Conservation (phyloP, 2,329 filamentous ascomycete species). For the Diaporthe citrichinensis region DNA sequence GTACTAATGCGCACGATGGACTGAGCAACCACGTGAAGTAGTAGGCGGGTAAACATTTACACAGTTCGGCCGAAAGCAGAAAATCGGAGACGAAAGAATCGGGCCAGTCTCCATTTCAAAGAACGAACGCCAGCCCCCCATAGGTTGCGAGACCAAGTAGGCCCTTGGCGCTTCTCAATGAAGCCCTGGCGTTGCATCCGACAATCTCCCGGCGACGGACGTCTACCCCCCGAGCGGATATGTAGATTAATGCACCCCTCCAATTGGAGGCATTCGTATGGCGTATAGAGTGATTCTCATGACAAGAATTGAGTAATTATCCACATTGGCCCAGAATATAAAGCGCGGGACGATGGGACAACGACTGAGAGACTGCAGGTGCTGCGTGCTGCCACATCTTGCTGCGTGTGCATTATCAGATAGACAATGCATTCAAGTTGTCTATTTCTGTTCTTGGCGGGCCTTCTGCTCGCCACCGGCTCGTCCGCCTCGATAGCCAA, state of each 20-base stretch:
- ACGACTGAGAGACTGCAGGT: not conserved
- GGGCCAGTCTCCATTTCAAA: not conserved
- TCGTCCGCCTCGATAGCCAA: constrained; percentile 1
- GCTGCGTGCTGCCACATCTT: not conserved
- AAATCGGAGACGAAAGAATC: not conserved
- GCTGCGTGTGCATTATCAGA: not conserved
- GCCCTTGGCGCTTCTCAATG: not conserved
- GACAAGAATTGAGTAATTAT: not conserved
- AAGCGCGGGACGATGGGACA: not conserved
- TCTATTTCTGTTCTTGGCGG: not conserved
- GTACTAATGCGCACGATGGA: not conserved
- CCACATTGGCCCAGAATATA: not conserved
- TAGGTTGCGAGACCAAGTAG: not conserved
- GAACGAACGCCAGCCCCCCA: not conserved
- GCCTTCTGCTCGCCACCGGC: constrained; percentile 4
- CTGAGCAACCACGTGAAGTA: not conserved
- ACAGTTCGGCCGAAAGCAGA: constrained; percentile 13
- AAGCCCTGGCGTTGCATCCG: not conserved
- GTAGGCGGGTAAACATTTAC: not conserved
- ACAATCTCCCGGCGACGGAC: constrained; percentile 12
- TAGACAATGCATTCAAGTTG: constrained; percentile 23
- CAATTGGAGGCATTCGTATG: not conserved
- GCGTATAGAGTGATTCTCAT: not conserved
- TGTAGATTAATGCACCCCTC: not conserved
- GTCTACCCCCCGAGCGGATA: constrained; percentile 17